Evolutionary conservation across 2,329 filamentous ascomycete species (phyloP).

Genomic region (Xenoacremonium recifei): DNA sequence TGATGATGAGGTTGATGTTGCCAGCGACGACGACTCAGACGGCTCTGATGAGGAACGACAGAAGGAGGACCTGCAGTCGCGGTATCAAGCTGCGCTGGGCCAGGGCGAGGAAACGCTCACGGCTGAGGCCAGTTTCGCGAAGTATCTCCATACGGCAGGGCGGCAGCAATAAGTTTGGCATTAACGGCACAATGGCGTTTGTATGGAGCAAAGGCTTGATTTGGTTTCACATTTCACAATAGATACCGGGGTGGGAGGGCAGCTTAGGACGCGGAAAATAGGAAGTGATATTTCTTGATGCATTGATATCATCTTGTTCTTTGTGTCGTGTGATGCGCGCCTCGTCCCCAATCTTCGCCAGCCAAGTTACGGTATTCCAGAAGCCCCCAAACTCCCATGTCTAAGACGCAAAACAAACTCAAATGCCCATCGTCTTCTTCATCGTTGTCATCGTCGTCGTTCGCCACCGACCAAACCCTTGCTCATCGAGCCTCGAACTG

Average conservation of each 20-base stretch:
- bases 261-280: conserved; percentile 9
- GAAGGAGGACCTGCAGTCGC: conserved; percentile 65
- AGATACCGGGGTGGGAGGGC: conserved; percentile 23
- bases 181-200: conserved; percentile 20
- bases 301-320: conserved; percentile 2
- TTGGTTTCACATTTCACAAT: conserved; percentile 16
- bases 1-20: conserved; percentile 48
- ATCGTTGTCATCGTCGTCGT: neutral
- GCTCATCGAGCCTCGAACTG: conserved; percentile 88
- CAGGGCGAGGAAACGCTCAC: conserved; percentile 52
- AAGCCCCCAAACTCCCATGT: conserved; percentile 25
- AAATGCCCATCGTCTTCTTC: conserved; percentile 6
- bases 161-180: conserved; percentile 31
- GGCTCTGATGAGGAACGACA: conserved; percentile 59
- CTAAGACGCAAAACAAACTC: conserved; percentile 14
- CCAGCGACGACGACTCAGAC: conserved; percentile 59
- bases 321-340: conserved; percentile 13
- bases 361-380: too few species aligned
- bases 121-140: conserved; percentile 61
- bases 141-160: conserved; percentile 55
- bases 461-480: neutral
- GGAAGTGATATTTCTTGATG: neutral
- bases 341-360: too few species aligned
- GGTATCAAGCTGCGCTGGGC: conserved; percentile 75
- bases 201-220: conserved; percentile 5